Percentiles rank a stretch among this genome's conserved stretches.
Evolutionary conservation across 75 land plant species (phyloP).

Genomic region (Cryptomeria japonica): DNA sequence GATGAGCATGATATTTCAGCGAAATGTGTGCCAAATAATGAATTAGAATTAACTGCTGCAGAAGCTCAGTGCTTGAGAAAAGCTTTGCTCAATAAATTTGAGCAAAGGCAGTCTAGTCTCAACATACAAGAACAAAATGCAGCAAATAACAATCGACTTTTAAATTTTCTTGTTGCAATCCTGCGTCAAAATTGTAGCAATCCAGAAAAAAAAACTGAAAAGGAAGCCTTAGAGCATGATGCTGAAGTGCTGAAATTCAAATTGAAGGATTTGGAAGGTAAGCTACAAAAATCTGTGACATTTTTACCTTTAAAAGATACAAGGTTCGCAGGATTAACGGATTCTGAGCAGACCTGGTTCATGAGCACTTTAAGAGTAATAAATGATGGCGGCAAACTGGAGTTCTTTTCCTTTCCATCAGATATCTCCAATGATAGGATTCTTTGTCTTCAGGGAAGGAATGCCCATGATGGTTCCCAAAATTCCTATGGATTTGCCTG

Average conservation of each 20-base stretch:
- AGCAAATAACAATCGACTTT: background rate
- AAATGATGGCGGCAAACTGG: constrained; percentile 28
- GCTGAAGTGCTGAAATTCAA: background rate
- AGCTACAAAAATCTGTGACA: constrained; percentile 1
- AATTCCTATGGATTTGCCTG: constrained; percentile 77
- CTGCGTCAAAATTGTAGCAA: background rate
- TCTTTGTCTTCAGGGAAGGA: constrained; percentile 66
- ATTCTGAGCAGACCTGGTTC: constrained; percentile 75
- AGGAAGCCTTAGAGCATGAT: background rate
- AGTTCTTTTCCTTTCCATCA: constrained; percentile 50
- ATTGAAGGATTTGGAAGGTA: background rate
- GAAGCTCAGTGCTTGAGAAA: background rate
- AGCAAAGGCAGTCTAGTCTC: background rate
- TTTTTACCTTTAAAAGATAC: constrained; percentile 50
- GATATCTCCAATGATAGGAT: constrained; percentile 41
- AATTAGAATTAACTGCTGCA: background rate
- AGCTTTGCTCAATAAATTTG: background rate
- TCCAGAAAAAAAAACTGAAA: background rate
- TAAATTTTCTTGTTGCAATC: background rate
- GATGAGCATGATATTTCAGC: background rate
- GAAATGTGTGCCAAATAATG: background rate
- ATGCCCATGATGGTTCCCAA: constrained; percentile 51
- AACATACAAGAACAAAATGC: background rate
- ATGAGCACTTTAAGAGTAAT: constrained; percentile 45
- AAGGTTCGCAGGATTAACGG: constrained; percentile 25